Evolutionary conservation across 2,329 filamentous ascomycete genomes (phyloP), one percentile per base, ranked within the genome.

Genomic region (Exophiala mesophila): DNA sequence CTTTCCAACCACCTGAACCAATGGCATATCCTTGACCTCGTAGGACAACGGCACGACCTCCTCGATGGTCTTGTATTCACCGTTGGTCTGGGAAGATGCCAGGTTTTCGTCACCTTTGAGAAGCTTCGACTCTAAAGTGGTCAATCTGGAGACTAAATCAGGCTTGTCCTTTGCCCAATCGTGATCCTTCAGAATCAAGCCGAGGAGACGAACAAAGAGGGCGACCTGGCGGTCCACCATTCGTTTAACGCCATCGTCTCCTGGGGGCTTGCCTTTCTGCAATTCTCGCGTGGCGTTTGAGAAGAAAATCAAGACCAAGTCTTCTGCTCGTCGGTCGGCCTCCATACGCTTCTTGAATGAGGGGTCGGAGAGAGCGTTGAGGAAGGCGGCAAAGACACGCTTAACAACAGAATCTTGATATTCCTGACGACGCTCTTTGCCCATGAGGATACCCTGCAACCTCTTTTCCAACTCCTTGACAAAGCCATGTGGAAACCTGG

Each of bases 11-110:
- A 83, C 78, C 61, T 92, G 83, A 19, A 95, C 92, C 66, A 96
- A 77, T 26, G 83, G 83, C 92, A 98, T 98, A 61, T 98, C 92
- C 65, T 92, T 95, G 60, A 97, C 83, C 63, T 96, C 87, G 63
- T 95, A 87, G 59, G 81, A 92, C 44, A 94, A 70, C 8, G 90
- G 88, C 2, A 88, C 78, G 43, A 85, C 75, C 16, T 90, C 85
- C 63, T 96, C 90, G 50, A 92, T 75, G 6, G 83, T 85, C 35
- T 77, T 78, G 24, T 54, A 51, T 16, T 80, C 66, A 10, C 80
- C 73, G 31, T 50, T 52, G 55, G 67, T 71, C 34, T 73, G 72
- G 40, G 76, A 73, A 56, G 78, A 75, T 34, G 80, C 79, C 38
- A 98, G 73, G 60, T 97, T 88, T 64, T 95, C 88, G 57, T 97